Conservation (phyloP, 2,329 filamentous ascomycete genomes). For the Pseudocercospora vitis region DNA sequence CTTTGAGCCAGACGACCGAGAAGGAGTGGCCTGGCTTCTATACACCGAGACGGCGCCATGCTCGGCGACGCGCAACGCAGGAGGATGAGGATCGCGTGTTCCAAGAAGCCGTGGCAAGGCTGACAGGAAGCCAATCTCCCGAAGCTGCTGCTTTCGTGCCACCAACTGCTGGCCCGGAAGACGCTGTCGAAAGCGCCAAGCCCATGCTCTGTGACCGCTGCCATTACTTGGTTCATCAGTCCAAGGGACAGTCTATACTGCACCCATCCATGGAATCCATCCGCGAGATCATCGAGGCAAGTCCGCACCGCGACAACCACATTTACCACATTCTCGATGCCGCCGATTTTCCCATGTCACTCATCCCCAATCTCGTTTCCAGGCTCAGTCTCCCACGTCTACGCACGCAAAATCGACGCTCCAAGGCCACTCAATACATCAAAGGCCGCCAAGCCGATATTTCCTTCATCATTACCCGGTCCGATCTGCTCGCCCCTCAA, state of each 20-base stretch:
- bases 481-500: conserved; percentile 79
- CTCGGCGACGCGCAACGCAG: conserved; percentile 23
- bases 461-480: conserved; percentile 86
- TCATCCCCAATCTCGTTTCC: conserved; percentile 73
- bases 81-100: conserved; percentile 41
- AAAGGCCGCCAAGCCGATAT: conserved; percentile 71
- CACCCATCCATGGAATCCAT: conserved; percentile 82
- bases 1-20: conserved; percentile 58
- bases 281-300: conserved; percentile 80
- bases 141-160: not conserved
- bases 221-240: conserved; percentile 76
- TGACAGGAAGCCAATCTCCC: conserved; percentile 4
- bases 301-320: conserved; percentile 86
- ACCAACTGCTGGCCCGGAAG: not conserved
- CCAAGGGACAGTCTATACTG: conserved; percentile 67
- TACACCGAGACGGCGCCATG: conserved; percentile 47
- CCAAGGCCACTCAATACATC: conserved; percentile 65
- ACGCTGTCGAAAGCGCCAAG: conserved; percentile 7
- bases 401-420: conserved; percentile 77
- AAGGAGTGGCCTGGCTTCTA: conserved; percentile 60
- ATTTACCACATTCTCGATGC: conserved; percentile 95
- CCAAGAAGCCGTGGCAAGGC: conserved; percentile 31
- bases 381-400: conserved; percentile 71
- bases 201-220: conserved; percentile 74
- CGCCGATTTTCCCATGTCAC: conserved; percentile 92